phyloP scores from a whole-genome alignment of 1,139 yeast genomes.

The Entelexis paramagnoliae region DNA sequence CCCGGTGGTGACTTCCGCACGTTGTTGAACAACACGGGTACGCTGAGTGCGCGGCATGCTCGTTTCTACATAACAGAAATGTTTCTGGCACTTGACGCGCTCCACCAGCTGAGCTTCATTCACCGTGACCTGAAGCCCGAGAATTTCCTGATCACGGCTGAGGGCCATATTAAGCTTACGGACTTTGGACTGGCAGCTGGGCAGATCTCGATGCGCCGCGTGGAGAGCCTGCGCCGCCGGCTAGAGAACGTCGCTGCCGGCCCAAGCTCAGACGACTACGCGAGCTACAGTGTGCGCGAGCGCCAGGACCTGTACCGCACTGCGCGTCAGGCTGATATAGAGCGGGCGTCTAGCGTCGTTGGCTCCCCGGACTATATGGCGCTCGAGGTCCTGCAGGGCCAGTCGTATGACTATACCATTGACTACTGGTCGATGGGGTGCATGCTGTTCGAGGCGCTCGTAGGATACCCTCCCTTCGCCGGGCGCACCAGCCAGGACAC shows the following conservation, averaged over 20 bases:
- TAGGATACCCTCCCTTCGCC: slow-evolving; percentile 94
- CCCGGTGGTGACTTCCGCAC: slow-evolving; percentile 99
- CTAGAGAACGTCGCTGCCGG: slow-evolving; percentile 61
- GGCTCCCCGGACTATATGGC: slow-evolving; percentile 99
- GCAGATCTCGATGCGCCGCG: slow-evolving; percentile 81
- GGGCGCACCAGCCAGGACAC: slow-evolving; percentile 93
- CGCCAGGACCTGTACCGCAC: slow-evolving; percentile 78
- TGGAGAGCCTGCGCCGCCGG: slow-evolving; percentile 83
- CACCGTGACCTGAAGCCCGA: slow-evolving; percentile 98
- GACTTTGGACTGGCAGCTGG: slow-evolving; percentile 98
- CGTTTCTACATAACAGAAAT: slow-evolving; percentile 90
- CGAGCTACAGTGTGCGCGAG: slow-evolving; percentile 52
- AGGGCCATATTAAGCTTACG: slow-evolving; percentile 92
- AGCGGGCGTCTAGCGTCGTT: slow-evolving; percentile 87
- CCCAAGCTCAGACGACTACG: slow-evolving; percentile 14
- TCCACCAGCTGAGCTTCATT: slow-evolving; percentile 90
- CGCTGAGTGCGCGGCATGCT: slow-evolving; percentile 87
- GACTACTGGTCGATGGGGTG: slow-evolving; percentile 99
- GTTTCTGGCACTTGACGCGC: slow-evolving; percentile 88
- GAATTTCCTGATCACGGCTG: slow-evolving; percentile 83
- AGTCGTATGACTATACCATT: slow-evolving; percentile 85
- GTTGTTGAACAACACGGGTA: slow-evolving; percentile 82
- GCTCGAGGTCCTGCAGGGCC: slow-evolving; percentile 88
- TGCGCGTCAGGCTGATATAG: slow-evolving; percentile 51
- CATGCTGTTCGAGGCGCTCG: slow-evolving; percentile 80